A percentile compares a stretch with the other conserved stretches of the same genome.
Conservation (phyloP, 1,284 basidiomycete species). For the Peniophora sp. region DNA sequence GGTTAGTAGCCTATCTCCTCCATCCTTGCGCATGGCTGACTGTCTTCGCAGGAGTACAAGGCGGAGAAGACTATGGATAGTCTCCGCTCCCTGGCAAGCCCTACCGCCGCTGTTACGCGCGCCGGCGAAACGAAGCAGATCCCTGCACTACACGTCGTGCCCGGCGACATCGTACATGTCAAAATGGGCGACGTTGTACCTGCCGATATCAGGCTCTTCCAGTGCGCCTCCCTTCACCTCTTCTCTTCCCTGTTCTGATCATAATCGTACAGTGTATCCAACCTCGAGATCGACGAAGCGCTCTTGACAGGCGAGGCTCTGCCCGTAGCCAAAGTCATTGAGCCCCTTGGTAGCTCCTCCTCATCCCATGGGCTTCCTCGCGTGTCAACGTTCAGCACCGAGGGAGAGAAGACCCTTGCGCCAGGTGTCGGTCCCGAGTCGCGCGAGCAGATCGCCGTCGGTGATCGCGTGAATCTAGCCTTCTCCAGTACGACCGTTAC, state of each 20-base stretch:
- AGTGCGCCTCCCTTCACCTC: neutral
- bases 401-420: neutral
- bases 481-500: slow-evolving; percentile 55
- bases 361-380: neutral
- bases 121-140: slow-evolving; percentile 31
- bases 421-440: neutral
- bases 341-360: slow-evolving; percentile 19
- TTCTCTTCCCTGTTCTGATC: neutral
- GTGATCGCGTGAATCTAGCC: slow-evolving; percentile 50
- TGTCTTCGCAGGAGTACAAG: slow-evolving; percentile 25
- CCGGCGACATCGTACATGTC: slow-evolving; percentile 40
- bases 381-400: neutral
- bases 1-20: neutral
- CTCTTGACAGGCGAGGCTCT: slow-evolving; percentile 64
- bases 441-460: slow-evolving; percentile 30
- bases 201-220: slow-evolving; percentile 31
- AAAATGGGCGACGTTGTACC: slow-evolving; percentile 41
- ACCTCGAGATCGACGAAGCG: slow-evolving; percentile 56
- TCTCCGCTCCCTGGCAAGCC: slow-evolving; percentile 34
- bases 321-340: slow-evolving; percentile 51
- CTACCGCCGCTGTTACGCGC: slow-evolving; percentile 43
- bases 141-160: slow-evolving; percentile 40
- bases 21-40: neutral
- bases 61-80: slow-evolving; percentile 39
- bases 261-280: slow-evolving; percentile 13